Conservation (phyloP, 257 asterid genomes). For the Schizonepeta tenuifolia region DNA sequence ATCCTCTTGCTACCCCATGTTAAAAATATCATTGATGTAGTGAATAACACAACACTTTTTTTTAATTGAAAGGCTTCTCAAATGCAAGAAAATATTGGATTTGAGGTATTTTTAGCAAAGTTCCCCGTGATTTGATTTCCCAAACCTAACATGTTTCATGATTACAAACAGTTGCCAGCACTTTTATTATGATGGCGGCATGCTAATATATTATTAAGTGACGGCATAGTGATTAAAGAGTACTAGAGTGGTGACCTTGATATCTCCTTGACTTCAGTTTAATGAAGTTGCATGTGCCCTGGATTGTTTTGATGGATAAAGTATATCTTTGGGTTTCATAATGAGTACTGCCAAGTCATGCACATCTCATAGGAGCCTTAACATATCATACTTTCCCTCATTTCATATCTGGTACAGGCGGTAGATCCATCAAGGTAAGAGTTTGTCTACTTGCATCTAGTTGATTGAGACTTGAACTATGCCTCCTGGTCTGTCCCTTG, state of each 20-base stretch:
- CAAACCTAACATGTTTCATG: neutral
- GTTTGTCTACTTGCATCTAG: constrained; percentile 18
- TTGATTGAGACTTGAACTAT: constrained; percentile 4
- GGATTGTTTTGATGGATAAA: constrained; percentile 1
- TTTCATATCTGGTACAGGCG: constrained; percentile 2
- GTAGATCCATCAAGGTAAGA: constrained; percentile 15
- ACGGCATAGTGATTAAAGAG: neutral
- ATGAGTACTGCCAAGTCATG: constrained; percentile 11
- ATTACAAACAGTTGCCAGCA: neutral
- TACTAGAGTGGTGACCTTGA: neutral
- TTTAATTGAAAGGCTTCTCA: neutral
- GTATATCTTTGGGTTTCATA: neutral
- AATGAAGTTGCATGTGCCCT: neutral
- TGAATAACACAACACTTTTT: neutral
- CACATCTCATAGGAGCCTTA: neutral
- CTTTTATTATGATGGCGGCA: neutral
- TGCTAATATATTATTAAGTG: neutral
- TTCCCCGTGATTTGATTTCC: constrained; percentile 1
- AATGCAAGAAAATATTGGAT: neutral
- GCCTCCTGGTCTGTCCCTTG: constrained; percentile 15
- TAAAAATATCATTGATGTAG: neutral
- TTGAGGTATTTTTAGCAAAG: neutral
- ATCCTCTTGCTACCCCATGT: neutral
- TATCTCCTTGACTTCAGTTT: neutral
- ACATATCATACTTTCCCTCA: neutral